Conservation (phyloP, 2,329 filamentous ascomycete species). For the Shiraia sp. region DNA sequence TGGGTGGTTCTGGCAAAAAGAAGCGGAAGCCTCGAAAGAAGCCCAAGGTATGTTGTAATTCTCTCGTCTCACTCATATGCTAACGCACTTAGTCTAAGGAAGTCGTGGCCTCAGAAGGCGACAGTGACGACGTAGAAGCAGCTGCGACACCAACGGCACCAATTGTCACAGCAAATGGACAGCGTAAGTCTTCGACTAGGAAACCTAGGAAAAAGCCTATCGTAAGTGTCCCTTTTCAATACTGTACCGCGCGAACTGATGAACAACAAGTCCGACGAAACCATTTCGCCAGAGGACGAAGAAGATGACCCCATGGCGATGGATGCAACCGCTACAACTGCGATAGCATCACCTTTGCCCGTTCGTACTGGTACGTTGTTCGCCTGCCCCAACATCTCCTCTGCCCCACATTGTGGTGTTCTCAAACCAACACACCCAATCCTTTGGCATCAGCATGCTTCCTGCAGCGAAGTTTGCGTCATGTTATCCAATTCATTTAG, state of each 20-base stretch:
- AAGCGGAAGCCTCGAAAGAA: constrained; percentile 34
- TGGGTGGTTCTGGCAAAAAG: constrained; percentile 29
- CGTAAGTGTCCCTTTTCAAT: constrained; percentile 19
- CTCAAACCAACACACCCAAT: not conserved
- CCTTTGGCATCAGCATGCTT: not conserved
- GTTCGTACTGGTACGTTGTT: constrained; percentile 32
- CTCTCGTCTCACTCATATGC: constrained; percentile 2
- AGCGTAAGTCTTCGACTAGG: constrained; percentile 29
- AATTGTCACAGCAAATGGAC: constrained; percentile 19
- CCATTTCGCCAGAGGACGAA: constrained; percentile 35
- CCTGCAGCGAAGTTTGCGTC: no score
- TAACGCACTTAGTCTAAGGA: constrained; percentile 32
- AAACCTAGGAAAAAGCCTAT: constrained; percentile 36
- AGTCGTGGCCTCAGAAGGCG: constrained; percentile 34
- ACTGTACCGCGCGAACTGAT: constrained; percentile 5
- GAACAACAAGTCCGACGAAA: constrained; percentile 29
- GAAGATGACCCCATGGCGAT: constrained; percentile 28
- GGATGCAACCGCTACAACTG: constrained; percentile 14
- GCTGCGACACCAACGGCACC: constrained; percentile 13
- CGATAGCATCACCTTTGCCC: constrained; percentile 24
- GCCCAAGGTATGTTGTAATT: constrained; percentile 24
- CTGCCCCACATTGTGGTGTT: constrained; percentile 8
- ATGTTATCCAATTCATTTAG: not conserved
- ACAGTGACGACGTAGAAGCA: constrained; percentile 24
- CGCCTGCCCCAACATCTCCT: constrained; percentile 3